Percentiles rank a stretch among this genome's conserved stretches.
These are phyloP conservation scores for Didymella keratinophila DNA, from an alignment of 2,329 filamentous ascomycete genomes.

Conservation along the genomic window DNA sequence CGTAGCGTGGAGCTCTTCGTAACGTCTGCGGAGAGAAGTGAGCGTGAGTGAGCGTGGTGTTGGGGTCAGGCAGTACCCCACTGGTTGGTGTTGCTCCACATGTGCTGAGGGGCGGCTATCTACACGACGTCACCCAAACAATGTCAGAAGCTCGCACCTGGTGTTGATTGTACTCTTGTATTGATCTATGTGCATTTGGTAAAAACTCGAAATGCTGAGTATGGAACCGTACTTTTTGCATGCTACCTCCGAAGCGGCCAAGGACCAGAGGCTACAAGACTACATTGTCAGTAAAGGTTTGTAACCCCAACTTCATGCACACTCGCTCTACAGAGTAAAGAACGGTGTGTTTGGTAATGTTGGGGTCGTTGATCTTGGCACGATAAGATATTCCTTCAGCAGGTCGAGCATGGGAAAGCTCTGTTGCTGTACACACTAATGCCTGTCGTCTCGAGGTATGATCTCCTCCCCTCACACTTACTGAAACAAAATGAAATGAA, in stretches of 20 bases:
- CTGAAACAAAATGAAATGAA: slow-evolving; percentile 19
- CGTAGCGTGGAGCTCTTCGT: slow-evolving; percentile 37
- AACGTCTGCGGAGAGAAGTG: slow-evolving; percentile 31
- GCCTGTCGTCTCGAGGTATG: slow-evolving; percentile 53
- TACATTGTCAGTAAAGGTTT: slow-evolving; percentile 45
- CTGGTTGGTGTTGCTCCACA: slow-evolving; percentile 14
- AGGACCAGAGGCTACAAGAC: slow-evolving; percentile 3
- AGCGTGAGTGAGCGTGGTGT: slow-evolving; percentile 24
- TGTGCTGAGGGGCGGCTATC: slow-evolving; percentile 13
- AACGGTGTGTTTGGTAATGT: slow-evolving; percentile 73
- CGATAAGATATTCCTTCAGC: slow-evolving; percentile 71
- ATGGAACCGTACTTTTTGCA: neutral
- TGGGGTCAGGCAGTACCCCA: slow-evolving; percentile 25
- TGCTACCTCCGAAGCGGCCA: neutral
- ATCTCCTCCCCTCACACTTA: slow-evolving; percentile 25
- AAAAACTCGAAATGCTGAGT: neutral
- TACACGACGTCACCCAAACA: slow-evolving; percentile 26
- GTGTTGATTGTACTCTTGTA: slow-evolving; percentile 16
- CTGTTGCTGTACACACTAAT: slow-evolving; percentile 77
- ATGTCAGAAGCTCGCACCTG: slow-evolving; percentile 12
- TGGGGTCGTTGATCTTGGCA: slow-evolving; percentile 67
- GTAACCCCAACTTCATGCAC: slow-evolving; percentile 72
- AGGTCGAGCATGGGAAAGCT: slow-evolving; percentile 65
- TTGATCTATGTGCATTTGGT: slow-evolving; percentile 18
- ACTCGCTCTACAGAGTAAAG: slow-evolving; percentile 60